Percentiles rank a stretch among this genome's conserved stretches.
Conservation (phyloP, 2,329 filamentous ascomycete species). For the Sclerotinia sclerotiorum region DNA sequence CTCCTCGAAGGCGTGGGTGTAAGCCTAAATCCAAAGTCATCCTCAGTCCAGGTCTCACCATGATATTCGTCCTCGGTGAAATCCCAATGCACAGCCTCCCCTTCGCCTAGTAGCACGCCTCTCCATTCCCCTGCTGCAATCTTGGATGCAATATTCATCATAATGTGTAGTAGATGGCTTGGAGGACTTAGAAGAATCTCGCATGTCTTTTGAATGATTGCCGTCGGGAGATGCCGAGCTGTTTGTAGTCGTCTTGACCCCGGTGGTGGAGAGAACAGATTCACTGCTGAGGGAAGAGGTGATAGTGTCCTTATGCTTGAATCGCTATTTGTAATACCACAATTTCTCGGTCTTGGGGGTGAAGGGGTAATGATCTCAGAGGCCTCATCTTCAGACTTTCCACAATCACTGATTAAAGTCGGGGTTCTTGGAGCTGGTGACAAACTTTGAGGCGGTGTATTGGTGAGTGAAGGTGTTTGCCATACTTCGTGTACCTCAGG, state of each 20-base stretch:
- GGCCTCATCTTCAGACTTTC: slow-evolving; percentile 43
- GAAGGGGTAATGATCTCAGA: slow-evolving; percentile 43
- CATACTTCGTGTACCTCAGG: slow-evolving; percentile 34
- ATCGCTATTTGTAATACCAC: slow-evolving; percentile 53
- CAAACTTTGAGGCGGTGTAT: slow-evolving; percentile 26
- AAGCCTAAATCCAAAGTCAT: slow-evolving; percentile 54
- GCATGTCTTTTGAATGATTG: slow-evolving; percentile 74
- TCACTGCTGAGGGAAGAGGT: slow-evolving; percentile 66
- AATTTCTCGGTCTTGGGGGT: slow-evolving; percentile 46
- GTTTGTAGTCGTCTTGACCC: slow-evolving; percentile 46
- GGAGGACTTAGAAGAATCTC: slow-evolving; percentile 80
- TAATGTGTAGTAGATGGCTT: slow-evolving; percentile 71
- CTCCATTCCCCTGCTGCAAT: slow-evolving; percentile 67
- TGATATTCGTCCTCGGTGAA: slow-evolving; percentile 45
- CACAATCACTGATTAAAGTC: slow-evolving; percentile 45
- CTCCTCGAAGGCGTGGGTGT: slow-evolving; percentile 21
- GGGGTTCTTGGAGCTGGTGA: slow-evolving; percentile 45
- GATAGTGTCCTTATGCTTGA: slow-evolving; percentile 60
- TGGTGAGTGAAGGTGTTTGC: slow-evolving; percentile 25
- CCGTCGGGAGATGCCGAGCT: slow-evolving; percentile 55
- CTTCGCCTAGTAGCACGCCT: slow-evolving; percentile 56
- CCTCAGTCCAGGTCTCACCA: slow-evolving; percentile 57
- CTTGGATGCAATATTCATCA: slow-evolving; percentile 77
- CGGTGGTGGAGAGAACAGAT: slow-evolving; percentile 57
- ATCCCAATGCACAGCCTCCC: slow-evolving; percentile 60